These are phyloP conservation scores for Iberis pinnata DNA, from an alignment of 345 rosid genomes.

Conservation along the genomic window DNA sequence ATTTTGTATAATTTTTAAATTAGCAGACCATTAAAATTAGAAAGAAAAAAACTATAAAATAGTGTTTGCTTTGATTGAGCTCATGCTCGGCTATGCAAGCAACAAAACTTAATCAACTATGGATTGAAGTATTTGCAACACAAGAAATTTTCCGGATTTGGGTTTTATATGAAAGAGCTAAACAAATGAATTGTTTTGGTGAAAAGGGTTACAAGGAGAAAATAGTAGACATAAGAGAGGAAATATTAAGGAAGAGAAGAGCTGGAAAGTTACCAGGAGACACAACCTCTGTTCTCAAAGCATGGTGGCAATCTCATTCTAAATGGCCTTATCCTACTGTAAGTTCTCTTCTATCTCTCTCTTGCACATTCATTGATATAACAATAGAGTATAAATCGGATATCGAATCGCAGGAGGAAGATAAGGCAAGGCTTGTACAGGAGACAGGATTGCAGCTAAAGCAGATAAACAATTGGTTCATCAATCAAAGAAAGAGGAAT, in stretches of 20 bases:
- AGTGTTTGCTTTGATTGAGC: too few relatives aligned
- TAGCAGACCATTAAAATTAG: too few relatives aligned
- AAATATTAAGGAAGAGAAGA: constrained; percentile 91
- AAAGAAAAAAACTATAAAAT: too few relatives aligned
- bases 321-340: constrained; percentile 99
- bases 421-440: constrained; percentile 83
- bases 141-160: too few relatives aligned
- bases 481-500: constrained; percentile 95
- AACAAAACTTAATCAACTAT: too few relatives aligned
- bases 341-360: constrained; percentile 23
- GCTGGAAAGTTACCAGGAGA: constrained; percentile 99
- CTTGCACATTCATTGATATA: neutral
- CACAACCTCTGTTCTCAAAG: constrained; percentile 79
- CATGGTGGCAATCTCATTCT: constrained; percentile 97
- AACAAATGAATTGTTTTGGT: too few relatives aligned
- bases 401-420: constrained; percentile 97
- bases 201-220: constrained; percentile 93
- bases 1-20: too few relatives aligned
- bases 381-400: too few relatives aligned
- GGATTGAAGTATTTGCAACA: too few relatives aligned
- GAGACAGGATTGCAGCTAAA: constrained; percentile 95
- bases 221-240: constrained; percentile 88
- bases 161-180: too few relatives aligned
- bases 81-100: too few relatives aligned
- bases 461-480: constrained; percentile 98